Conservation (phyloP, 768 basidiomycete species). For the Lactarius vividus region DNA sequence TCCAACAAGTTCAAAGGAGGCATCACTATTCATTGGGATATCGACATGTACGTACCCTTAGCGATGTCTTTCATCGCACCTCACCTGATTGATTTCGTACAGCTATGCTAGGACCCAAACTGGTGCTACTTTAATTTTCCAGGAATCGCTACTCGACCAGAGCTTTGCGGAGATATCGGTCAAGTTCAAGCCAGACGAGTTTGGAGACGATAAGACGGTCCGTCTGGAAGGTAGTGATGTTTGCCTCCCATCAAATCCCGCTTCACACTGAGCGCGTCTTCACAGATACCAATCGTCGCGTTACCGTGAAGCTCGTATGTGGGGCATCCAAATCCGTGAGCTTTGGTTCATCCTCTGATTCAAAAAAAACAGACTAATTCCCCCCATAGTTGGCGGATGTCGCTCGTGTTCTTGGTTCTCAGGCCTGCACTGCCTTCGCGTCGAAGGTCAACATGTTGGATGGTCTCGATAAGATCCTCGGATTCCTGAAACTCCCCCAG, state of each 20-base stretch:
- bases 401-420: neutral
- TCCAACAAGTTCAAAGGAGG: neutral
- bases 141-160: neutral
- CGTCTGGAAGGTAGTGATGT: neutral
- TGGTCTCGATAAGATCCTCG: neutral
- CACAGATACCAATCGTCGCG: neutral
- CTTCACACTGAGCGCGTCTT: neutral
- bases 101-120: neutral
- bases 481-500: neutral
- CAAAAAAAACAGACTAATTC: neutral
- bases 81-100: neutral
- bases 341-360: neutral
- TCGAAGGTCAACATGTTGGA: neutral
- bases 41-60: neutral
- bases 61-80: neutral
- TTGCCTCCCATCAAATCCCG: no score
- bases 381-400: neutral
- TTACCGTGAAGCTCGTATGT: neutral
- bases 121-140: neutral
- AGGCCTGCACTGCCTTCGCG: neutral
- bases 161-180: neutral
- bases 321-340: neutral
- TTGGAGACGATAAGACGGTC: neutral
- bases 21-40: neutral
- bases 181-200: neutral